Percentiles rank a stretch among this genome's conserved stretches.
These are phyloP conservation scores for Pseudozyma thailandica DNA, from an alignment of 1,284 basidiomycete genomes.

Conservation along the genomic window DNA sequence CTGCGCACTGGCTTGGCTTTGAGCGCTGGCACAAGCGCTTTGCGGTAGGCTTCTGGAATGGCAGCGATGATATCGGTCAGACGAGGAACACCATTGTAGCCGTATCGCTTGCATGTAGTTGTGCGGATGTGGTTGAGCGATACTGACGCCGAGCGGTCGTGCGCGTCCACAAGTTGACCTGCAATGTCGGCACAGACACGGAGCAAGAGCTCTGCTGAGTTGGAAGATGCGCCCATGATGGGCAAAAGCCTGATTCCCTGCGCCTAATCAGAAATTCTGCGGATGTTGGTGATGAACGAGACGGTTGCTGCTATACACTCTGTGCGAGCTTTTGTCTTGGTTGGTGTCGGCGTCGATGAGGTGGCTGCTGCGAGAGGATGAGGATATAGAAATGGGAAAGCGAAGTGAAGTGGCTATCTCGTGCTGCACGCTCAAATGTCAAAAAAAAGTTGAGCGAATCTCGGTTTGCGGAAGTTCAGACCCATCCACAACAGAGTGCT, in stretches of 20 bases:
- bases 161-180: conserved; percentile 88
- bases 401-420: not conserved
- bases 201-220: conserved; percentile 86
- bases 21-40: conserved; percentile 86
- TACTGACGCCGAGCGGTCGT: conserved; percentile 75
- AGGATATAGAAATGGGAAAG: not conserved
- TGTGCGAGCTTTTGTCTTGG: no score
- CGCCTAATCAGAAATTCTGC: not conserved
- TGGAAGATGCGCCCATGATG: conserved; percentile 50
- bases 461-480: conserved; percentile 3
- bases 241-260: not conserved
- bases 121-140: conserved; percentile 89
- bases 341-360: no score
- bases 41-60: conserved; percentile 96
- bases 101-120: conserved; percentile 88
- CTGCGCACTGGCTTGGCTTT: conserved; percentile 94
- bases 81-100: conserved; percentile 85
- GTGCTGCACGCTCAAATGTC: not conserved
- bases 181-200: conserved; percentile 95
- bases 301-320: no score
- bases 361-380: not conserved
- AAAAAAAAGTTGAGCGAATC: not conserved
- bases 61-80: conserved; percentile 98
- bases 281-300: no score
- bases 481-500: not conserved